Base-by-base conservation (phyloP, 2,329 filamentous ascomycete genomes). In the Penicillium sp. region DNA sequence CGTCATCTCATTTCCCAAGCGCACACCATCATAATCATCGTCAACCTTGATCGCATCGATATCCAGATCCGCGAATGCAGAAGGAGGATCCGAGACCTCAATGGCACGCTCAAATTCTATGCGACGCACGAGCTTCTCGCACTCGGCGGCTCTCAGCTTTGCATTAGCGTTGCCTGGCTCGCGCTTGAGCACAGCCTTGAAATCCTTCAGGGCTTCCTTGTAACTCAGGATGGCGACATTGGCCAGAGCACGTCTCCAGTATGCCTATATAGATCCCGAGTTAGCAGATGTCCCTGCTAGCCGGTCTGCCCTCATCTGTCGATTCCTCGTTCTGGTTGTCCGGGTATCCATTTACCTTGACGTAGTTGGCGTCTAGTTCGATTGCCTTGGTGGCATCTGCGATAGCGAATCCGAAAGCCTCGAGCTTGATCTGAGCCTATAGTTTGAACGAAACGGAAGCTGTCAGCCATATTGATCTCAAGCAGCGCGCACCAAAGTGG, bases 91-190 rank as follows among this genome's bases (percentile, higher is more conserved):
- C 54, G 88, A 86, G 43, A 97, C 84, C 72, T 97, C 93, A 66
- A 97, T 99, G 31, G 94, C 94, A 64, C 90, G 92, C 65, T 96
- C 88, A 75, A 99, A 99, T 57, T 94, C 90, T 67, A 93, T 79
- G 67, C 93, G 88, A 69, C 93, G 92, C 61, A 97, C 90, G 64
- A 96, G 85, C 81, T 95, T 97, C 73, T 96, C 90, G 76, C 92
- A 97, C 70, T 97, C 93, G 57, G 90, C 86, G 64, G 95, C 80
- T 79, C 95, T 96, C 63, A 96, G 80, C 73, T 90, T 92, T 53
- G 92, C 93, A 78, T 94, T 91, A 66, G 92, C 92, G 76, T 97
- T 96, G 65, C 78, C 80, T 3, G 94, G 93, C 55, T 92, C 91
- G 72, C 93, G 88, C 76, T 87, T 89, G 63, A 94, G 87, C 58